Conservation (phyloP, 495 filamentous ascomycete genomes). For the Neurospora sp. region DNA sequence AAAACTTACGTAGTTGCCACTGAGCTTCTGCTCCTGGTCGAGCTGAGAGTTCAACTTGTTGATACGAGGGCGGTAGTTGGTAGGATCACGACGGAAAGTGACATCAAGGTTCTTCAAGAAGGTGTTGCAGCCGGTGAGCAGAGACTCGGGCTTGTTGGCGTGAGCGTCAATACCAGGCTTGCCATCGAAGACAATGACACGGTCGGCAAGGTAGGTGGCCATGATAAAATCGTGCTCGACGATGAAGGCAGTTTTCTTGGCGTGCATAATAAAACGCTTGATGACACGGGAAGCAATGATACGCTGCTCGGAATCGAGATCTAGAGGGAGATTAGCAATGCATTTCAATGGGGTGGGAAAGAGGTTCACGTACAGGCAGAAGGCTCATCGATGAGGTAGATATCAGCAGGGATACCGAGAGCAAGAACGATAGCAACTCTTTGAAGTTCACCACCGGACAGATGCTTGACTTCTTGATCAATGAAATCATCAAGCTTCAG, state of each 20-base stretch:
- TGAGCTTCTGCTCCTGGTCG: slow-evolving; percentile 93
- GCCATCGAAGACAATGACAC: slow-evolving; percentile 97
- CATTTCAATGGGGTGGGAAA: not conserved
- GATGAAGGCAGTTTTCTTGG: slow-evolving; percentile 97
- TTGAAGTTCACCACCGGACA: slow-evolving; percentile 98
- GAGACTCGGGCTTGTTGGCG: slow-evolving; percentile 80
- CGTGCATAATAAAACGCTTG: slow-evolving; percentile 99
- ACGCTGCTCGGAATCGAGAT: slow-evolving; percentile 95
- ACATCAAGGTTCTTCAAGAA: slow-evolving; percentile 95
- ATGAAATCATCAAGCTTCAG: slow-evolving; percentile 98
- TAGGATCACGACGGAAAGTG: slow-evolving; percentile 95
- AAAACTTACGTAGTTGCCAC: slow-evolving; percentile 75
- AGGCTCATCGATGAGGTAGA: slow-evolving; percentile 91
- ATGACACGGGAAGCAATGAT: slow-evolving; percentile 94
- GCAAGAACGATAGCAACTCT: slow-evolving; percentile 93
- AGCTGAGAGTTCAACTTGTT: slow-evolving; percentile 94
- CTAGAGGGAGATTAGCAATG: slow-evolving; percentile 2
- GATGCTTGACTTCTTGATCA: slow-evolving; percentile 96
- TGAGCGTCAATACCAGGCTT: slow-evolving; percentile 77
- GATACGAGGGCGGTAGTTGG: slow-evolving; percentile 91
- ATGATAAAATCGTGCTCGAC: slow-evolving; percentile 99
- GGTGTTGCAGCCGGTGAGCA: slow-evolving; percentile 92
- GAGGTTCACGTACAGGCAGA: slow-evolving; percentile 21
- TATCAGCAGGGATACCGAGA: slow-evolving; percentile 90
- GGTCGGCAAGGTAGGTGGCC: slow-evolving; percentile 92